phyloP scores from a whole-genome alignment of 257 asterid species.

The Linderniella brevidens region DNA sequence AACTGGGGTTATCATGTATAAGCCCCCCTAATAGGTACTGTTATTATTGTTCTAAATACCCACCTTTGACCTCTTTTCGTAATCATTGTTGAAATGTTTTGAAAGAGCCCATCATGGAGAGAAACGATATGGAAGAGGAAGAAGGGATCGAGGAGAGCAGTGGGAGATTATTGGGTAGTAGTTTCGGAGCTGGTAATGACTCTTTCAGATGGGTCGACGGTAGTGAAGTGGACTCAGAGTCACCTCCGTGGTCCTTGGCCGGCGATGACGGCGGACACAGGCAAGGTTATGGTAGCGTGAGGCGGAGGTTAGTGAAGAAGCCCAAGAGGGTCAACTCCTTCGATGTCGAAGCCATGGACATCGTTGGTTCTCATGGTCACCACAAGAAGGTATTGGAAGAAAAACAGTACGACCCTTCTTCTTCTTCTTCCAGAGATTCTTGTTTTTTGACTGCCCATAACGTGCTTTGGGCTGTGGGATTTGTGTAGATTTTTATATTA shows the following conservation, averaged over 20 bases:
- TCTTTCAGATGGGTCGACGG: slow-evolving; percentile 91
- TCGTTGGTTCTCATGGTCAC: slow-evolving; percentile 38
- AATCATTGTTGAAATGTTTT: slow-evolving; percentile 3
- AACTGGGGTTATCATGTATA: too few relatives aligned
- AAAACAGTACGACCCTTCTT: neutral
- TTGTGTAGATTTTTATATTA: too few relatives aligned
- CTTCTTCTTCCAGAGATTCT: neutral
- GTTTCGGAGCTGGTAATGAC: slow-evolving; percentile 27
- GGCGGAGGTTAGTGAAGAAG: slow-evolving; percentile 69
- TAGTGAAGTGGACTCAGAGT: slow-evolving; percentile 72
- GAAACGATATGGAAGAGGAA: slow-evolving; percentile 31
- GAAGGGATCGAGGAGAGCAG: slow-evolving; percentile 47
- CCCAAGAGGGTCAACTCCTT: slow-evolving; percentile 71
- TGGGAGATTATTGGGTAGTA: slow-evolving; percentile 29
- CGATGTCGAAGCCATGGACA: slow-evolving; percentile 87
- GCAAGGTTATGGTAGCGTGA: slow-evolving; percentile 46
- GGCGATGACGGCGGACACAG: slow-evolving; percentile 22
- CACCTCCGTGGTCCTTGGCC: slow-evolving; percentile 32
- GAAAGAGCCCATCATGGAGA: neutral
- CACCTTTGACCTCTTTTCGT: neutral
- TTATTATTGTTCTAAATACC: too few relatives aligned
- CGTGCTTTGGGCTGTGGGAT: too few relatives aligned
- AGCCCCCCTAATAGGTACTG: too few relatives aligned
- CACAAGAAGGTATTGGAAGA: slow-evolving; percentile 60
- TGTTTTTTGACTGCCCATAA: neutral